Evolutionary conservation across 1,139 yeast genomes (phyloP).

Genomic region (Geotrichum reessii): DNA sequence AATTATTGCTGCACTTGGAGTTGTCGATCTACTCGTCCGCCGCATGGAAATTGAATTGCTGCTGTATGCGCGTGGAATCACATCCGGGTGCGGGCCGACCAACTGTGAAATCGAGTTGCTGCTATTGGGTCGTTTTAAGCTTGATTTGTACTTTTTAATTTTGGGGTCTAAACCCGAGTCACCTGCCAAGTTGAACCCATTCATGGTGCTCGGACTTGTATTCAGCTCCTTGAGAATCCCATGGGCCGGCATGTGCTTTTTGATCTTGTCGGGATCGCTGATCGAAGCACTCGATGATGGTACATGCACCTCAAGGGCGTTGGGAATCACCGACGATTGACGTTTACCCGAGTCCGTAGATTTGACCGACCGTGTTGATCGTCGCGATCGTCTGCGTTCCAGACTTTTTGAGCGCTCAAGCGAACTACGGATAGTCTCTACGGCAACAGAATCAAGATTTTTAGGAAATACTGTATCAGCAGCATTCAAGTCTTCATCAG

Average conservation of each 20-base stretch:
- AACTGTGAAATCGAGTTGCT: neutral
- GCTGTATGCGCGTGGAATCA: constrained; percentile 1
- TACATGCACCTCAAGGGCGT: constrained; percentile 32
- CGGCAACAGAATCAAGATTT: constrained; percentile 31
- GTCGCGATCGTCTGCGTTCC: constrained; percentile 33
- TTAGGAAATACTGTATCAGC: constrained; percentile 38
- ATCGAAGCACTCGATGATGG: constrained; percentile 1
- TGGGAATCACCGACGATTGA: constrained; percentile 27
- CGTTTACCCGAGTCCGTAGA: constrained; percentile 18
- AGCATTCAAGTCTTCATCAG: constrained; percentile 25
- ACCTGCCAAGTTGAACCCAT: constrained; percentile 1
- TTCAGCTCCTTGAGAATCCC: constrained; percentile 25
- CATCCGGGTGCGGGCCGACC: neutral
- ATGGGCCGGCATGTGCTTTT: constrained; percentile 20
- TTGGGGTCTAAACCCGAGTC: neutral
- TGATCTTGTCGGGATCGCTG: constrained; percentile 12
- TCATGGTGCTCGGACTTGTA: neutral
- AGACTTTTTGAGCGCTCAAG: constrained; percentile 35
- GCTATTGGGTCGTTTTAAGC: neutral
- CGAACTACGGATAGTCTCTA: constrained; percentile 35
- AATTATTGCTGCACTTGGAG: constrained; percentile 14
- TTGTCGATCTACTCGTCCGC: neutral
- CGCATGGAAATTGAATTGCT: constrained; percentile 4
- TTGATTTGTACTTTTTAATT: constrained; percentile 1
- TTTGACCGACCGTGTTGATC: constrained; percentile 22